Evolutionary conservation across 352 stramenopile genomes (phyloP).

Genomic region (Halophytophthora polymorphica): DNA sequence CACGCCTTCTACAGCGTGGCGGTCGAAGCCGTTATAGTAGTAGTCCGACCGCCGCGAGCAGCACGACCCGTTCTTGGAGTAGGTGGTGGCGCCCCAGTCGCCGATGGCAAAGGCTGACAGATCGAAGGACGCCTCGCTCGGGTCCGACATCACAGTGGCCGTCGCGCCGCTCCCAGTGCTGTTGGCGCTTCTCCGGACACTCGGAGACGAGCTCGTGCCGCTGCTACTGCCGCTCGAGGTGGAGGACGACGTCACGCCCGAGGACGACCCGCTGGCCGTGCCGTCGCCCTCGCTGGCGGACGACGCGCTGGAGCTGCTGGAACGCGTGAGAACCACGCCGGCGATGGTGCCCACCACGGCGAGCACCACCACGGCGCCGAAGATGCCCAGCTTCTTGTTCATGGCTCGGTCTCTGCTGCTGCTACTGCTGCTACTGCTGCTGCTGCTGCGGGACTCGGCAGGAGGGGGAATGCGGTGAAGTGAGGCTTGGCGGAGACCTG

Average conservation of each 20-base stretch:
- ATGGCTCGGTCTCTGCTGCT: conserved; percentile 4
- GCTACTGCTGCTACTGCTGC: no score
- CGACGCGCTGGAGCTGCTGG: conserved; percentile 7
- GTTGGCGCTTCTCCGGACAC: conserved; percentile 1
- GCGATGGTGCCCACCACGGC: conserved; percentile 20
- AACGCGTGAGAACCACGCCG: conserved; percentile 18
- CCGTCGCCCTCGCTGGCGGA: conserved; percentile 6
- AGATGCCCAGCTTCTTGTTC: conserved; percentile 18
- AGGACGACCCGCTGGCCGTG: conserved; percentile 8
- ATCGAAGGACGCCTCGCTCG: conserved; percentile 4
- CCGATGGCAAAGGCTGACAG: conserved; percentile 36
- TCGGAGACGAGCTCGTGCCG: no score
- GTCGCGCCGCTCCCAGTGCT: conserved; percentile 1
- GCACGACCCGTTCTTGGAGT: conserved; percentile 35
- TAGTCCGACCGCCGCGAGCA: conserved; percentile 33
- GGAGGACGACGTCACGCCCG: conserved; percentile 2
- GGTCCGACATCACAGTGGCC: conserved; percentile 15
- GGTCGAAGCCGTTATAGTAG: conserved; percentile 35
- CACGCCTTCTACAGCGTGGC: conserved; percentile 41
- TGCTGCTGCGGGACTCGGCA: no score
- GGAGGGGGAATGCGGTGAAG: no score
- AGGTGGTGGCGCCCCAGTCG: conserved; percentile 46
- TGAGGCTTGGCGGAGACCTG: no score
- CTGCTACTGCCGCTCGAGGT: not conserved
- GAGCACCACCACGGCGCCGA: conserved; percentile 18